A percentile compares a stretch with the other conserved stretches of the same genome.
phyloP scores from a whole-genome alignment of 192 early-diverging fungal genomes.

The Rhizophlyctis rosea region DNA sequence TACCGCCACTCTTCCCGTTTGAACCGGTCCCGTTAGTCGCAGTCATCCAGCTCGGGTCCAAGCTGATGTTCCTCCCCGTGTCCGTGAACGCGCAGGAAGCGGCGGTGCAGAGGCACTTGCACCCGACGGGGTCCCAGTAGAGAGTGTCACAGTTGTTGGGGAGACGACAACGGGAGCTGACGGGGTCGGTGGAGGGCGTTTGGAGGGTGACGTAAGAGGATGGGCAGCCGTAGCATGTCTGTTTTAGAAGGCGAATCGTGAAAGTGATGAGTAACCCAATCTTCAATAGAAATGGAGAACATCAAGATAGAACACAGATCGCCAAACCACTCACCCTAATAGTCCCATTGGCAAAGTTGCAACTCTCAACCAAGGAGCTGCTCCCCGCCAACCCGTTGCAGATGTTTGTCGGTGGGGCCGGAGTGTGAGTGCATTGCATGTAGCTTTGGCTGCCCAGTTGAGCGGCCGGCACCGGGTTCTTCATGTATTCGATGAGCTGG shows the following conservation, averaged over 20 bases:
- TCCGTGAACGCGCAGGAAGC: constrained; percentile 57
- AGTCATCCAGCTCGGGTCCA: constrained; percentile 20
- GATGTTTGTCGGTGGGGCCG: constrained; percentile 58
- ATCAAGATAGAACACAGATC: too few relatives aligned
- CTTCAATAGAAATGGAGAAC: not conserved
- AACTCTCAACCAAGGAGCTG: constrained; percentile 19
- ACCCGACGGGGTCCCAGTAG: constrained; percentile 67
- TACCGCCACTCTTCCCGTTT: not conserved
- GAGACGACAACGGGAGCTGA: constrained; percentile 45
- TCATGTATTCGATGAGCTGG: constrained; percentile 71
- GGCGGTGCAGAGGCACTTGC: constrained; percentile 58
- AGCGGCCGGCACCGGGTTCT: constrained; percentile 69
- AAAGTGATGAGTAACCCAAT: not conserved
- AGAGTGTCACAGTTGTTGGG: constrained; percentile 61
- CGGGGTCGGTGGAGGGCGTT: constrained; percentile 10
- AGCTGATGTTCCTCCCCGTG: constrained; percentile 26
- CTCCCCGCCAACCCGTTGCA: constrained; percentile 61
- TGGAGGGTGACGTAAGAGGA: constrained; percentile 10
- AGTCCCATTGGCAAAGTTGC: constrained; percentile 16
- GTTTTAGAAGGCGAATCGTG: not conserved
- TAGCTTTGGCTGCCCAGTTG: constrained; percentile 62
- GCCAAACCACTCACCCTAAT: constrained; percentile 1
- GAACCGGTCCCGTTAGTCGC: too few relatives aligned
- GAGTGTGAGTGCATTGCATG: constrained; percentile 56
- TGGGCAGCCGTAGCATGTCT: constrained; percentile 33